A percentile compares a stretch with the other conserved stretches of the same genome.
phyloP scores from a whole-genome alignment of 805 yeast genomes.

The Candida maltosa region DNA sequence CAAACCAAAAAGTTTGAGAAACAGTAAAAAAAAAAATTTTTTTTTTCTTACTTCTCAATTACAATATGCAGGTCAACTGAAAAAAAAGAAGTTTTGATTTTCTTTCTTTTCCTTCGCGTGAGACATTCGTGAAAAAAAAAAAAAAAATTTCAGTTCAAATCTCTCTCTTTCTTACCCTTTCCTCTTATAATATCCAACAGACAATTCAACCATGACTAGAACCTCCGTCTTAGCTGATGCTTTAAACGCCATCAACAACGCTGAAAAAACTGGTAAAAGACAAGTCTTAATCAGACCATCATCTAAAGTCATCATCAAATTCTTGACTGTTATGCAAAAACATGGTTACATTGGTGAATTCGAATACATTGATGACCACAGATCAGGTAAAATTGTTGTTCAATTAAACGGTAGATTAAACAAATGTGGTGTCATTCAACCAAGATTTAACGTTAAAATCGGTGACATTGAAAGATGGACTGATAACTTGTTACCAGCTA shows the following conservation, averaged over 20 bases:
- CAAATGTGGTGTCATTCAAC: slow-evolving; percentile 98
- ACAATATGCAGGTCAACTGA: slow-evolving; percentile 4
- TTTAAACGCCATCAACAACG: slow-evolving; percentile 96
- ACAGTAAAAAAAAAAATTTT: background rate
- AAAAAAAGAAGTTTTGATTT: background rate
- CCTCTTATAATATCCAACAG: slow-evolving; percentile 1
- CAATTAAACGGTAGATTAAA: slow-evolving; percentile 97
- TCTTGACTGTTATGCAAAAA: slow-evolving; percentile 94
- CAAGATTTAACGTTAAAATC: slow-evolving; percentile 96
- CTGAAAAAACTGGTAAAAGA: slow-evolving; percentile 99
- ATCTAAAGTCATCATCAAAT: slow-evolving; percentile 96
- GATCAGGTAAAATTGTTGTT: slow-evolving; percentile 96
- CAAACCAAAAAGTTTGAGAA: slow-evolving; percentile 1
- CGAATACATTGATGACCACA: slow-evolving; percentile 98
- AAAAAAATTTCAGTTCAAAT: slow-evolving; percentile 5
- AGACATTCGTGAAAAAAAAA: slow-evolving; percentile 1
- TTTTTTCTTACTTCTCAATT: slow-evolving; percentile 3
- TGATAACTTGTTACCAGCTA: slow-evolving; percentile 95
- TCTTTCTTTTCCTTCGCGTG: background rate
- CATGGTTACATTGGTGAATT: slow-evolving; percentile 99
- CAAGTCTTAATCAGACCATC: slow-evolving; percentile 98
- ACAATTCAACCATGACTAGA: slow-evolving; percentile 78
- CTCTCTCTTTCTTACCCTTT: slow-evolving; percentile 1
- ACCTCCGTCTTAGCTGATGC: slow-evolving; percentile 98
- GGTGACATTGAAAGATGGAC: slow-evolving; percentile 98